Conservation (phyloP, 2,329 filamentous ascomycete species). For the Colletotrichum sp. region DNA sequence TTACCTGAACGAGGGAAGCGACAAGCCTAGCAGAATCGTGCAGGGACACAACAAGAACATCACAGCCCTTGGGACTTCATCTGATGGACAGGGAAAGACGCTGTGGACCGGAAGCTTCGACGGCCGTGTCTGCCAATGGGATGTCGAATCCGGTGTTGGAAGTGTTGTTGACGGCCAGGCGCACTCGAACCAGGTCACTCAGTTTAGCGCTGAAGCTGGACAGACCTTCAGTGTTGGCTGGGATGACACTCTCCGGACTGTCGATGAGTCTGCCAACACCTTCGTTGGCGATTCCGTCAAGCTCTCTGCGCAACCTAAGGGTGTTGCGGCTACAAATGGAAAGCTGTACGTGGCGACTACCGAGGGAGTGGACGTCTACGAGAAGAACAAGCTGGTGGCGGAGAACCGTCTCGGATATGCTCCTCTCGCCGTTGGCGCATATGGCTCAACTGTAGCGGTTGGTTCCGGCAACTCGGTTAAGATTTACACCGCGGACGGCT, state of each 20-base stretch:
- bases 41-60: slow-evolving; percentile 92
- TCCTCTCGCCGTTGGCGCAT: slow-evolving; percentile 75
- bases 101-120: slow-evolving; percentile 93
- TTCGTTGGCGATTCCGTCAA: slow-evolving; percentile 74
- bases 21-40: slow-evolving; percentile 72
- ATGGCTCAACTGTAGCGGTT: slow-evolving; percentile 72
- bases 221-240: slow-evolving; percentile 87
- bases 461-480: slow-evolving; percentile 77
- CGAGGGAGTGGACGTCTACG: slow-evolving; percentile 58
- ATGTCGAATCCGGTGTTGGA: slow-evolving; percentile 72
- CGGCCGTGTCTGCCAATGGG: slow-evolving; percentile 85
- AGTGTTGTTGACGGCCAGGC: slow-evolving; percentile 77
- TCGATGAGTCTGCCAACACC: slow-evolving; percentile 76
- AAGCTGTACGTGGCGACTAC: slow-evolving; percentile 64
- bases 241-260: slow-evolving; percentile 87
- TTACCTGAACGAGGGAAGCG: slow-evolving; percentile 78
- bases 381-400: slow-evolving; percentile 64
- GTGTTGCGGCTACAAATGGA: slow-evolving; percentile 61
- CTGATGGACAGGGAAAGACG: slow-evolving; percentile 62
- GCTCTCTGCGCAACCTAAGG: slow-evolving; percentile 82
- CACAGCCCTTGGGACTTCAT: slow-evolving; percentile 72
- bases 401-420: slow-evolving; percentile 64
- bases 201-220: slow-evolving; percentile 67
- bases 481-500: slow-evolving; percentile 70
- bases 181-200: slow-evolving; percentile 86